Conservation (phyloP, 192 early-diverging fungal species). For the Linderina pennispora region DNA sequence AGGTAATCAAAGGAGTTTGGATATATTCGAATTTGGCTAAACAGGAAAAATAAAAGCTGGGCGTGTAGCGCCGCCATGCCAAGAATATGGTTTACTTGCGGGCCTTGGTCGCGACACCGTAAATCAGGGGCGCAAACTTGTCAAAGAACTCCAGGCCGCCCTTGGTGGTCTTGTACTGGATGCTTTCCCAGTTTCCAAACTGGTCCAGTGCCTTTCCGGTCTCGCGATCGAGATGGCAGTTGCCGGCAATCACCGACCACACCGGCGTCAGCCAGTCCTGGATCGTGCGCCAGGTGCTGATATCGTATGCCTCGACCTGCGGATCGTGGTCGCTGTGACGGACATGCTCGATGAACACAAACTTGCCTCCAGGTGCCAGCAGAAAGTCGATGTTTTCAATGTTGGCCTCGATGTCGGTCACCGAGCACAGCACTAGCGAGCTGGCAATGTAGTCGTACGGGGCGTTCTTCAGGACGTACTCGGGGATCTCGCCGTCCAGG, state of each 20-base stretch:
- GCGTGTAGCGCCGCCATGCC: too few relatives aligned
- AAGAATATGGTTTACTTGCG: too few relatives aligned
- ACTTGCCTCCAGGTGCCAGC: constrained; percentile 28
- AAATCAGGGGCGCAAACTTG: constrained; percentile 20
- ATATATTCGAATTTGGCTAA: neutral
- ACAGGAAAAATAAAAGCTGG: neutral
- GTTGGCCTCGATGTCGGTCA: constrained; percentile 13
- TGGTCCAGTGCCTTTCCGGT: constrained; percentile 8
- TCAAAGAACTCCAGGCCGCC: neutral
- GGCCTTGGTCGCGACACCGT: constrained; percentile 24
- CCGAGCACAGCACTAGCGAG: constrained; percentile 37
- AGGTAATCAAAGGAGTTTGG: too few relatives aligned
- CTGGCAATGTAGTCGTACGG: constrained; percentile 25
- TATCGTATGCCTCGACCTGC: constrained; percentile 3
- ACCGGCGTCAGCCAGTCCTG: constrained; percentile 12
- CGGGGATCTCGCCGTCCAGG: constrained; percentile 16
- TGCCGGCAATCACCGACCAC: constrained; percentile 10
- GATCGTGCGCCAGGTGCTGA: constrained; percentile 5
- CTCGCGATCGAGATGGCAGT: constrained; percentile 26
- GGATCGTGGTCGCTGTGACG: constrained; percentile 16
- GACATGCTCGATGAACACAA: constrained; percentile 39
- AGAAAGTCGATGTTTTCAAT: constrained; percentile 14
- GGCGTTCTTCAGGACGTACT: constrained; percentile 10
- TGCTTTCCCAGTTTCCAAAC: constrained; percentile 13
- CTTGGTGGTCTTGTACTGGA: constrained; percentile 10